phyloP scores from a whole-genome alignment of 2,329 filamentous ascomycete genomes.

The Zasmidium cellare region DNA sequence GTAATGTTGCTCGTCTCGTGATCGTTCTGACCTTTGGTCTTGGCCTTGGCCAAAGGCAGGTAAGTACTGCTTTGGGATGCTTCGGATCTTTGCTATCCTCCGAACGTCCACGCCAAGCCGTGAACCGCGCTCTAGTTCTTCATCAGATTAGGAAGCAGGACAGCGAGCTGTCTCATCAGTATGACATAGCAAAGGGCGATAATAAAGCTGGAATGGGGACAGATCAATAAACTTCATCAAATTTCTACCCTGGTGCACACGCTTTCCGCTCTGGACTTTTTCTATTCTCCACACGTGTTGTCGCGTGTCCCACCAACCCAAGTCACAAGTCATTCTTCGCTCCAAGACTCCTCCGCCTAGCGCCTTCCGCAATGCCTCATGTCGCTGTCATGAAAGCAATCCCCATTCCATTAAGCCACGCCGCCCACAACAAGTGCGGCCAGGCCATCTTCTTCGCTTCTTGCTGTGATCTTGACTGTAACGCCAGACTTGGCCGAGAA shows the following conservation, averaged over 20 bases:
- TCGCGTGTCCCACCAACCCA: not conserved
- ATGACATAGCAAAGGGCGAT: not conserved
- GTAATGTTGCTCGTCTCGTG: too few species aligned
- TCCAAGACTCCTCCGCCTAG: not conserved
- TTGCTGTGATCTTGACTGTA: slow-evolving; percentile 90
- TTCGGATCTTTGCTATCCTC: not conserved
- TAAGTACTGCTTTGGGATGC: not conserved
- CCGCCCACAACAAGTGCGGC: slow-evolving; percentile 81
- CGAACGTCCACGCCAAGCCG: not conserved
- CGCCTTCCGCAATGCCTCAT: slow-evolving; percentile 2
- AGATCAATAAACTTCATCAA: not conserved
- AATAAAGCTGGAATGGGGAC: not conserved
- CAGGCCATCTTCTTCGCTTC: slow-evolving; percentile 90
- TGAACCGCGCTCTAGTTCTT: too few species aligned
- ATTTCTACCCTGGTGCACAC: not conserved
- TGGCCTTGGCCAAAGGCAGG: not conserved
- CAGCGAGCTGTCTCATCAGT: not conserved
- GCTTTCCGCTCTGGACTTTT: not conserved
- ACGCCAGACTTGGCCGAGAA: slow-evolving; percentile 90
- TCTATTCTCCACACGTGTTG: not conserved
- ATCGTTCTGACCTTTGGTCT: too few species aligned
- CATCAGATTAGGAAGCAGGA: not conserved
- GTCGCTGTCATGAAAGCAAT: slow-evolving; percentile 1
- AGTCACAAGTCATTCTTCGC: not conserved
- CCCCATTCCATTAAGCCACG: slow-evolving; percentile 61